Evolutionary conservation across 2,329 filamentous ascomycete species (phyloP).

Genomic region (Didymosphaeria variabile): DNA sequence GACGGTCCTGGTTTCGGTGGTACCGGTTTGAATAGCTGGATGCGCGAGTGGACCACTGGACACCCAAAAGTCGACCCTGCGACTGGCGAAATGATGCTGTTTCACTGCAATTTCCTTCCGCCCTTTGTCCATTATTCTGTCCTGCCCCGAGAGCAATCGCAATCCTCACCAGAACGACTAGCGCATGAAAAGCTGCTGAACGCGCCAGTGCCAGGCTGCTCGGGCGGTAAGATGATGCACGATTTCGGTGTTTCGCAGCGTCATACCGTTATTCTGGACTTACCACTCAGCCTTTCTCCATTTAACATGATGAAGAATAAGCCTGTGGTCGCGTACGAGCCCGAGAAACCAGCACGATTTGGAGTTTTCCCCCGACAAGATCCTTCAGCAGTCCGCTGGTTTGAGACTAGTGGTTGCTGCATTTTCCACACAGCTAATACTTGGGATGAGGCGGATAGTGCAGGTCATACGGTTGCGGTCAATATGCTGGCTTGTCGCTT

Average conservation of each 20-base stretch:
- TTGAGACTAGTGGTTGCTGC: constrained; percentile 72
- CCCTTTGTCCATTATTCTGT: constrained; percentile 75
- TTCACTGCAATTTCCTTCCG: constrained; percentile 71
- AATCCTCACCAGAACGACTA: constrained; percentile 5
- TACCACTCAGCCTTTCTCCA: constrained; percentile 72
- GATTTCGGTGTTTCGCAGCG: constrained; percentile 73
- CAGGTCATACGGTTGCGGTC: constrained; percentile 55
- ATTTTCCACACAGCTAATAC: constrained; percentile 78
- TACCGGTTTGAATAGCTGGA: constrained; percentile 64
- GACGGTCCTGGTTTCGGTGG: constrained; percentile 59
- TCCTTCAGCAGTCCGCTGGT: constrained; percentile 69
- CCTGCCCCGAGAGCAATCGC: constrained; percentile 50
- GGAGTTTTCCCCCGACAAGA: constrained; percentile 72
- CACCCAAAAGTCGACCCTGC: constrained; percentile 72
- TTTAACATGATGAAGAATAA: constrained; percentile 66
- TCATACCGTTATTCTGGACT: constrained; percentile 74
- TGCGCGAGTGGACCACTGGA: constrained; percentile 76
- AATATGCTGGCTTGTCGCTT: constrained; percentile 73
- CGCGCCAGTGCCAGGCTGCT: constrained; percentile 67
- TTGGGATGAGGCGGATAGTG: constrained; percentile 64
- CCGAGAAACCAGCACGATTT: constrained; percentile 66
- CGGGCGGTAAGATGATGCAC: constrained; percentile 76
- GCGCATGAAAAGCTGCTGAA: constrained; percentile 55
- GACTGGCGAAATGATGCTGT: constrained; percentile 72
- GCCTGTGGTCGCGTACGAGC: constrained; percentile 68